phyloP scores from a whole-genome alignment of 192 early-diverging fungal genomes.

The Linnemannia elongata region DNA sequence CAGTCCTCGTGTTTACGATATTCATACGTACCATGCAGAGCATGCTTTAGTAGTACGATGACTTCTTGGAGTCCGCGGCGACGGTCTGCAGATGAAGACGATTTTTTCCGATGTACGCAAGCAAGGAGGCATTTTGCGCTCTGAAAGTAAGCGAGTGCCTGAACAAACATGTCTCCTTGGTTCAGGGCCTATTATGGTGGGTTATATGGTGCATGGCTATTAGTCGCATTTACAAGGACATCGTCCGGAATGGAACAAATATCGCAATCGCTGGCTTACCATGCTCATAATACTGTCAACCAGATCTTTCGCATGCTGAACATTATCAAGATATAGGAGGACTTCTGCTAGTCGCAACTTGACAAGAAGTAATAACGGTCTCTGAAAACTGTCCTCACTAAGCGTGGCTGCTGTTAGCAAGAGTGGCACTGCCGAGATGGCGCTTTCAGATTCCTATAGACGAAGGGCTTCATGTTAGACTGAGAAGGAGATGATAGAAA shows the following conservation, averaged over 20 bases:
- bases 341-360: conserved; percentile 37
- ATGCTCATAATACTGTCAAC: conserved; percentile 28
- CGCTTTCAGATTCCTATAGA: conserved; percentile 27
- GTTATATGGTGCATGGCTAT: not conserved
- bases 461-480: too few relatives aligned
- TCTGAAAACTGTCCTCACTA: conserved; percentile 31
- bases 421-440: conserved; percentile 28
- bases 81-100: not conserved
- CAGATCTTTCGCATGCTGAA: conserved; percentile 21
- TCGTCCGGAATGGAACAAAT: too few relatives aligned
- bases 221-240: not conserved
- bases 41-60: not conserved
- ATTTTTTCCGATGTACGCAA: not conserved
- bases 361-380: conserved; percentile 26
- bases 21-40: too few relatives aligned
- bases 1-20: too few relatives aligned
- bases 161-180: conserved; percentile 39
- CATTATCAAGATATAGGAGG: conserved; percentile 20
- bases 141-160: conserved; percentile 38
- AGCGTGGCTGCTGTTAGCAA: conserved; percentile 29
- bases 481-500: not conserved
- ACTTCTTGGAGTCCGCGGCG: not conserved
- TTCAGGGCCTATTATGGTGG: conserved; percentile 12
- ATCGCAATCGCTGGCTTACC: not conserved
- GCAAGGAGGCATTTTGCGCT: conserved; percentile 35